These are phyloP conservation scores for Cryptococcus sp. DNA, from an alignment of 1,284 basidiomycete genomes.

Conservation along the genomic window DNA sequence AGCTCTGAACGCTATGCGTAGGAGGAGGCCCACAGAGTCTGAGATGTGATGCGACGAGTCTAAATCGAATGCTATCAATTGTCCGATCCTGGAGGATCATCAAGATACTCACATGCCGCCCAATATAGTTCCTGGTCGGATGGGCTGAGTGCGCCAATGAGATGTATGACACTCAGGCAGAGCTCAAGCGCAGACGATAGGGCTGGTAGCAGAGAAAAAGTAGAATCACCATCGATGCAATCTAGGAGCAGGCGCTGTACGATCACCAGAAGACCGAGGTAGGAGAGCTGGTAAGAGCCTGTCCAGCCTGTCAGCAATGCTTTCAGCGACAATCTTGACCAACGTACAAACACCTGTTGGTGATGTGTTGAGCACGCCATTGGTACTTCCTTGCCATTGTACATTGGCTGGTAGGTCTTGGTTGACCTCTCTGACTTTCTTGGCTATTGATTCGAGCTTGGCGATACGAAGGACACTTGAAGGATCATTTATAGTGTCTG, in stretches of 20 bases:
- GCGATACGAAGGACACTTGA: not conserved
- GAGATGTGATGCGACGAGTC: not conserved
- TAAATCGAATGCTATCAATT: not conserved
- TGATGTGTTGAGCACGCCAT: not conserved
- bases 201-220: not conserved
- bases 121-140: not conserved
- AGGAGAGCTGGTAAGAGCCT: not conserved
- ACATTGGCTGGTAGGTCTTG: not conserved
- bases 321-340: not conserved
- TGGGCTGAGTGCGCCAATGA: not conserved
- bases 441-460: not conserved
- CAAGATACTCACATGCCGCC: not conserved
- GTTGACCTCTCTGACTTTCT: not conserved
- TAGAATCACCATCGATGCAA: not conserved
- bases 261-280: not conserved
- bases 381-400: not conserved
- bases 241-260: not conserved
- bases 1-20: not conserved
- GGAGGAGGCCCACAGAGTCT: not conserved
- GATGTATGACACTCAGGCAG: not conserved
- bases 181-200: not conserved
- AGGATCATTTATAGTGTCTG: not conserved
- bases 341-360: not conserved
- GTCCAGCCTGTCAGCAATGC: not conserved
- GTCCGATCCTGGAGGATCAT: not conserved